Evolutionary conservation across 148 eudicot species (phyloP), one percentile per base, ranked within the genome.

Genomic region (Pouteria glomerata): DNA sequence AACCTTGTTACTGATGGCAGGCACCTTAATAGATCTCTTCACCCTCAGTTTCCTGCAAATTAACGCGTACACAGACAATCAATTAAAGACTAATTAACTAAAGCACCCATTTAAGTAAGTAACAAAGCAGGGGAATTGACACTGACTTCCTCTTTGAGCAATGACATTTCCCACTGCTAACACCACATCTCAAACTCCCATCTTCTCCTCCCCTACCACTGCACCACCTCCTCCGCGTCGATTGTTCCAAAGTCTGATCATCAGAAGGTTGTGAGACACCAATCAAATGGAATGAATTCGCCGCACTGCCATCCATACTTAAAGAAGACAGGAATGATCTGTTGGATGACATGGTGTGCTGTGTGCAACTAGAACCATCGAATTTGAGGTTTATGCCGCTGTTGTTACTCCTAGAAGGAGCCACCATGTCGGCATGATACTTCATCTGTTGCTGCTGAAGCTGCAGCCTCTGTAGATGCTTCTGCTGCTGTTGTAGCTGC

Each of bases 1-100:
- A 77, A 78, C 65, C 65, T 86, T 86, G 81, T 79, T 81, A 73
- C 89, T 86, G 72, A 83, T 77, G 33, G 87, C 87, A 37, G 89
- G 87, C 58, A 86, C 85, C 73, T 86, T 86, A 52, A 86, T 79
- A 33, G 87, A 64, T 57, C 87, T 83, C 73, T 79, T 86, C 47
- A 86, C 65, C 75, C 85, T 86, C 75, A 81, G 12, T 79, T 86
- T 86, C 83, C 89, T 86, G 71, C 70, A 44, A 76, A n/a, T n/a
- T n/a, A n/a, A 52, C n/a, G 52, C 7, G 53, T 51, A 21, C 57
- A 68, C 50, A 15, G 57, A 16, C 70, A 11, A 69, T 29, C 31
- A 30, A 44, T 24, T 23, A 59, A n/a, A 71, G 72, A 45, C 47
- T 41, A 33, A 3, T 39, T 39, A n/a, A n/a, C n/a, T 0, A 68